Evolutionary conservation across 1,139 yeast genomes (phyloP), one percentile per base, ranked within the genome.

Genomic region (Saccharomyces hybrid): DNA sequence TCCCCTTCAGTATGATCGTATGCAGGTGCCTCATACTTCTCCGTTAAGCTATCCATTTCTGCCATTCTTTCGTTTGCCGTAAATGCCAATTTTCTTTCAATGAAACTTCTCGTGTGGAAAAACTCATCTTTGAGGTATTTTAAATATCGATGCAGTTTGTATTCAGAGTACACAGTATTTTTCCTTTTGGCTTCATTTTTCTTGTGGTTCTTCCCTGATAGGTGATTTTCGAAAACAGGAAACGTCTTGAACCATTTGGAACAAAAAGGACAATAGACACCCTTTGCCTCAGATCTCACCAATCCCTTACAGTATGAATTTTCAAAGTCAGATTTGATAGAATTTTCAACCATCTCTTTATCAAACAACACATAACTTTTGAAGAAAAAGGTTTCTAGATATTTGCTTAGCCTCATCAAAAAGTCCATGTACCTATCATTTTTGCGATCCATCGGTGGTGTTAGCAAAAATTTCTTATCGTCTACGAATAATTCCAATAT

Each of bases 201-300:
- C 55, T 76, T 70, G 67, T 93, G 98, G 62, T 84, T 86, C 65
- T 87, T 87, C 1, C 97, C 96, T 1, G 66, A 61, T 32, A 89
- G 69, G 73, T 93, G 98, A 2, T 80, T 83, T 8, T 78, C 72
- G 65, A 76, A 90, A 0, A 88, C 95, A 0, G 89, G 73, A 38
- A 73, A 74, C 53, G 85, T 86, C 11, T 87, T 73, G 67, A 89
- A 90, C 34, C 67, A 55, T 63, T 82, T 86, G 42, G 79, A 76
- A 67, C 98, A 93, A 0, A 80, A 78, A 5, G 70, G 62, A 65
- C 98, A 93, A 62, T 71, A 85, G 0, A 78, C 72, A 0, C 78
- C 78, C 11, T 71, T 70, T 3, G 63, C 47, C 4, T 51, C 51
- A 4, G 55, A 70, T 32, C 65, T 47, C 9, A 38, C 3, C 0